A percentile compares a stretch with the other conserved stretches of the same genome.
These are phyloP conservation scores for Microbotryum scabiosae DNA, from an alignment of 1,284 basidiomycete genomes.

Conservation along the genomic window DNA sequence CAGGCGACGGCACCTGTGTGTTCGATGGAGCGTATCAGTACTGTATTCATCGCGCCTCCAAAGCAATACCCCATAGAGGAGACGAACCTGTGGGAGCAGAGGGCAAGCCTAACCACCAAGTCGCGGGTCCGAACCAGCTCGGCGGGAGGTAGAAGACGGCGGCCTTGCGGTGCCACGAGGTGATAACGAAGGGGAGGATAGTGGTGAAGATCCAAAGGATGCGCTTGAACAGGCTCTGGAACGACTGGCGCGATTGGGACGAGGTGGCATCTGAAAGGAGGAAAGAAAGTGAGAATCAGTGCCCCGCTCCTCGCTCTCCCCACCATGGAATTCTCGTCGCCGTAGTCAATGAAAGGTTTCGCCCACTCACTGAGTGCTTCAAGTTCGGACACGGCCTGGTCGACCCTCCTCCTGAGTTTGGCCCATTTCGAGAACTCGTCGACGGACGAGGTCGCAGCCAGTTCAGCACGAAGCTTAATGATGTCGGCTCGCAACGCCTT, in stretches of 20 bases:
- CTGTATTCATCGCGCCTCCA: neutral
- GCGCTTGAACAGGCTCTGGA: constrained; percentile 64
- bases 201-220: constrained; percentile 72
- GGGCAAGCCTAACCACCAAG: constrained; percentile 69
- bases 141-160: constrained; percentile 86
- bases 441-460: constrained; percentile 83
- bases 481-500: constrained; percentile 62
- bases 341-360: too few species aligned
- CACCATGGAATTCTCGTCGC: too few species aligned
- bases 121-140: constrained; percentile 75
- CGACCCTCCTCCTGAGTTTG: constrained; percentile 77
- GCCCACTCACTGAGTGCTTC: constrained; percentile 61
- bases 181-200: constrained; percentile 68
- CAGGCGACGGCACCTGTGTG: constrained; percentile 73
- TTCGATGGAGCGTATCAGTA: neutral
- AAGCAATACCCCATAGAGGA: neutral
- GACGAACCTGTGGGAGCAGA: constrained; percentile 63
- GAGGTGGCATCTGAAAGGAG: constrained; percentile 56
- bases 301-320: neutral
- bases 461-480: constrained; percentile 69
- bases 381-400: constrained; percentile 87
- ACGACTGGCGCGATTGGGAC: constrained; percentile 55
- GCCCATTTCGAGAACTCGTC: constrained; percentile 99
- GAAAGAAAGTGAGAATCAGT: constrained; percentile 2
- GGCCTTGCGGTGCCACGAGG: constrained; percentile 77